Percentiles rank a stretch among this genome's conserved stretches.
Conservation (phyloP, 257 asterid species). For the Salvia rosmarinus region DNA sequence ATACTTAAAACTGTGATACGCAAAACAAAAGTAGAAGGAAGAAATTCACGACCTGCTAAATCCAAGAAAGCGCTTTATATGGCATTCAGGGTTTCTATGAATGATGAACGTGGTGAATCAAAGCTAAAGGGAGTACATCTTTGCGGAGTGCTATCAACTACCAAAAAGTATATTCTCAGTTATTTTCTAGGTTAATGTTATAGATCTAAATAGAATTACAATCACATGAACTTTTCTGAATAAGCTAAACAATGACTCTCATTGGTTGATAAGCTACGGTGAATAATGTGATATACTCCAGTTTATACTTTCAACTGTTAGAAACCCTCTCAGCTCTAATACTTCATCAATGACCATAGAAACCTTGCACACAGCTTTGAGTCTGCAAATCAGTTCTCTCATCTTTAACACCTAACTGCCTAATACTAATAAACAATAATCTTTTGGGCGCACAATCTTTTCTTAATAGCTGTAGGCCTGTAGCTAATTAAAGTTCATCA, state of each 20-base stretch:
- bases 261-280: slow-evolving; percentile 19
- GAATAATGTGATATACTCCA: slow-evolving; percentile 13
- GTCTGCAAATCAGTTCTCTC: slow-evolving; percentile 12
- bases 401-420: slow-evolving; percentile 13
- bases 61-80: background rate
- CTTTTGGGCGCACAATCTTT: background rate
- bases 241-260: background rate
- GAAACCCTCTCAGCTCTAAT: slow-evolving; percentile 2
- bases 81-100: slow-evolving; percentile 19
- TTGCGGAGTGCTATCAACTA: slow-evolving; percentile 17
- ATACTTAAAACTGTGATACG: slow-evolving; percentile 5
- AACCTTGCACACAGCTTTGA: slow-evolving; percentile 21
- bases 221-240: background rate
- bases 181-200: slow-evolving; percentile 25
- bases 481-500: slow-evolving; percentile 20
- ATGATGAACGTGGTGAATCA: slow-evolving; percentile 24
- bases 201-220: slow-evolving; percentile 15
- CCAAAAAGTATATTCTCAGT: slow-evolving; percentile 18
- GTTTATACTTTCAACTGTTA: slow-evolving; percentile 4
- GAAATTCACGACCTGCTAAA: slow-evolving; percentile 23
- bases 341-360: slow-evolving; percentile 11
- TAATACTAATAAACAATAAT: background rate
- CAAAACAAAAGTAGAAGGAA: slow-evolving; percentile 20
- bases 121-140: slow-evolving; percentile 23
- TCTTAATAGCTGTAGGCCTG: slow-evolving; percentile 1